Percentiles rank a stretch among this genome's conserved stretches.
phyloP scores from a whole-genome alignment of 257 asterid genomes.

The Fraxinus excelsior region DNA sequence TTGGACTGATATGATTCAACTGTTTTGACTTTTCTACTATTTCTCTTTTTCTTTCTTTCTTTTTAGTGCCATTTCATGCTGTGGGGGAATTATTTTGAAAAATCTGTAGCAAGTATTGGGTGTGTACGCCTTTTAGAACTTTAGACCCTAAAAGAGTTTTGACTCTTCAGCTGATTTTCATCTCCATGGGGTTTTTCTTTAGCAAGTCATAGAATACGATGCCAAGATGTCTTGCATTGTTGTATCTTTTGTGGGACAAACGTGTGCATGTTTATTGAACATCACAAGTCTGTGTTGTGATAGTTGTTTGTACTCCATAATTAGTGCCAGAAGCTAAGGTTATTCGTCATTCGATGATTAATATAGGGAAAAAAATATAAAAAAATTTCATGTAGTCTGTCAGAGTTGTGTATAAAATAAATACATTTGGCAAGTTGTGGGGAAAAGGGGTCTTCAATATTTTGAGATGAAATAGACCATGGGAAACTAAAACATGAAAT shows the following conservation, averaged over 20 bases:
- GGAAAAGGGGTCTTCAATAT: too few species aligned
- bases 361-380: too few species aligned
- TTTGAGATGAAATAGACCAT: neutral
- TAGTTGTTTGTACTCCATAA: neutral
- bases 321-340: neutral
- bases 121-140: neutral
- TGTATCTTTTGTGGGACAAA: neutral
- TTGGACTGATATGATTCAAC: neutral
- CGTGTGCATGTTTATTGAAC: neutral
- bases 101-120: neutral
- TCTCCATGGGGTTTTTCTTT: neutral
- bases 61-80: neutral
- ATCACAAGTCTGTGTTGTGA: neutral
- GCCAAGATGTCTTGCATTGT: neutral
- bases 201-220: neutral
- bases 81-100: neutral
- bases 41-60: neutral
- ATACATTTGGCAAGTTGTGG: too few species aligned
- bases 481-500: constrained; percentile 9
- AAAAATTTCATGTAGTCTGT: too few species aligned
- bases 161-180: neutral
- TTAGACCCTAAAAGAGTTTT: neutral
- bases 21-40: neutral
- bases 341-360: neutral
- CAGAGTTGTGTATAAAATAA: too few species aligned